Conservation (phyloP, 192 early-diverging fungal species). For the Coemansia sp. region DNA sequence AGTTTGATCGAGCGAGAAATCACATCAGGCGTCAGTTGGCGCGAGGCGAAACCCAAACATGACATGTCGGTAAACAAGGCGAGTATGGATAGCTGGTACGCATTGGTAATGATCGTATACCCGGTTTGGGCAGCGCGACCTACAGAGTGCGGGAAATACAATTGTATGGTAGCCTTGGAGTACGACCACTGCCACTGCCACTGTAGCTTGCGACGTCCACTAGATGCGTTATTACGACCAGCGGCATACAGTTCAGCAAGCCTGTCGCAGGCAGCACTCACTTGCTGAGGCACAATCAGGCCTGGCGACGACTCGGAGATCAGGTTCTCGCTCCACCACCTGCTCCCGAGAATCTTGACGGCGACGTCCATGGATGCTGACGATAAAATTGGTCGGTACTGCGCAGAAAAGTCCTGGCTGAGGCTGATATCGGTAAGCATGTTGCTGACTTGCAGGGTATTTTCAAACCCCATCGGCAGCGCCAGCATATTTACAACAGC, state of each 20-base stretch:
- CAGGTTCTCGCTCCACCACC: background rate
- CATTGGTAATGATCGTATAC: conserved; percentile 60
- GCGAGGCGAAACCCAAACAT: conserved; percentile 40
- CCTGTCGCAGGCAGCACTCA: background rate
- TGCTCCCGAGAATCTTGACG: background rate
- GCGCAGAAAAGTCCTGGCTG: background rate
- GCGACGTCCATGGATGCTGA: background rate
- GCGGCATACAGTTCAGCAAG: background rate
- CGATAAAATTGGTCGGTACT: background rate
- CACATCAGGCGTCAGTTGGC: conserved; percentile 58
- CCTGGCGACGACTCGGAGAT: background rate
- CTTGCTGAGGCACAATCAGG: background rate
- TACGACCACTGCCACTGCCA: conserved; percentile 33
- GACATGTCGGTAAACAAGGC: conserved; percentile 69
- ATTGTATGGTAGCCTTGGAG: conserved; percentile 24
- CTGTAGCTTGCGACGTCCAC: background rate
- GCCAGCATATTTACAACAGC: background rate
- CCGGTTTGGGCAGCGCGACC: conserved; percentile 60
- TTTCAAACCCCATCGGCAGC: background rate
- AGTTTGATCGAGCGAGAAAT: conserved; percentile 25
- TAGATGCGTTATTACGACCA: background rate
- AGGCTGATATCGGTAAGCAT: background rate
- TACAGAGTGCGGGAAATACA: conserved; percentile 90
- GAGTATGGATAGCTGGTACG: conserved; percentile 90
- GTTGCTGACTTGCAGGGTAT: background rate